A percentile compares a stretch with the other conserved stretches of the same genome.
phyloP scores from a whole-genome alignment of 345 rosid species.

The Boechera retrofracta region DNA sequence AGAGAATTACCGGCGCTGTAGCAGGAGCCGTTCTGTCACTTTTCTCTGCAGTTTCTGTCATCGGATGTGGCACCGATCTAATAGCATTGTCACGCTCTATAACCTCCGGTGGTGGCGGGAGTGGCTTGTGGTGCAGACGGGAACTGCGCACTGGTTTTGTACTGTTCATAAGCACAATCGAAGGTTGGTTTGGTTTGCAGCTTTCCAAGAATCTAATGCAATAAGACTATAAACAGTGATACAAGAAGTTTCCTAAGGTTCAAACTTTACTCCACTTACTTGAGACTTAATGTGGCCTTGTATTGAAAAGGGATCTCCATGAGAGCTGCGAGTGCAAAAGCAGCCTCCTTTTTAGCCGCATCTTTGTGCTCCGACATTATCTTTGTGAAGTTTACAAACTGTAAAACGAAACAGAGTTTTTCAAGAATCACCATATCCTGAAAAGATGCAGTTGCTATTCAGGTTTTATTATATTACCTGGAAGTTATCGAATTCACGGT shows the following conservation, averaged over 20 bases:
- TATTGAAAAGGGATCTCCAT: conserved; percentile 96
- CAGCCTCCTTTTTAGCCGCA: conserved; percentile 72
- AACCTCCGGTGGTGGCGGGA: conserved; percentile 80
- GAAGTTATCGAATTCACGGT: conserved; percentile 88
- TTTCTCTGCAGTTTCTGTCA: conserved; percentile 43
- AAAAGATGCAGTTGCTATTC: background rate
- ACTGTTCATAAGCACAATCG: conserved; percentile 50
- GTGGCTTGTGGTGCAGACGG: conserved; percentile 49
- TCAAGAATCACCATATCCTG: background rate
- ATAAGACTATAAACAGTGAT: background rate
- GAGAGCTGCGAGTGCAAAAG: conserved; percentile 93
- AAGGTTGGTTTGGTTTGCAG: conserved; percentile 18
- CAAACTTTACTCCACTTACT: conserved; percentile 47
- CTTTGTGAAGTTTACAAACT: conserved; percentile 92
- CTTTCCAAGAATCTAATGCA: conserved; percentile 25
- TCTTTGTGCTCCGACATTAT: conserved; percentile 78
- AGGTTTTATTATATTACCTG: conserved; percentile 56
- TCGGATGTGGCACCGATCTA: conserved; percentile 45
- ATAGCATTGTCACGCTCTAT: conserved; percentile 64
- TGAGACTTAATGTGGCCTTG: conserved; percentile 74
- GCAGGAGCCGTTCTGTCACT: conserved; percentile 47
- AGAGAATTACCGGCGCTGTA: conserved; percentile 52
- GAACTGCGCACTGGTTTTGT: conserved; percentile 42
- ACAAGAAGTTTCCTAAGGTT: background rate
- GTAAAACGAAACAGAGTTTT: conserved; percentile 21